Conservation (phyloP, 2,329 filamentous ascomycete species). For the Chaetomium sp. region DNA sequence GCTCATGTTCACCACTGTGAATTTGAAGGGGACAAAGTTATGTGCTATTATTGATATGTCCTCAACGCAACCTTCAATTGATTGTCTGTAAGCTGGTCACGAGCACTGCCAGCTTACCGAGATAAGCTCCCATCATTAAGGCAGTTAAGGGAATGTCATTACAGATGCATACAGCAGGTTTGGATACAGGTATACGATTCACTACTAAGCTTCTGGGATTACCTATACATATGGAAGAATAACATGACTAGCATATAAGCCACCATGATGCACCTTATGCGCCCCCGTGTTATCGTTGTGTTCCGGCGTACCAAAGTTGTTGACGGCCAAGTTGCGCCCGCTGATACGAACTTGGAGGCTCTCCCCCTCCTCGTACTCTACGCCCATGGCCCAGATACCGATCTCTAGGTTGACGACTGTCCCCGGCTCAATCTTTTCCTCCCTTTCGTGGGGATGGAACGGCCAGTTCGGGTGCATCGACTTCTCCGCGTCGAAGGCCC, state of each 20-base stretch:
- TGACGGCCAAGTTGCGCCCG: constrained; percentile 10
- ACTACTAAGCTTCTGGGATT: background rate
- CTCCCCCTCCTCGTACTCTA: constrained; percentile 15
- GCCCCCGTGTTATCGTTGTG: constrained; percentile 11
- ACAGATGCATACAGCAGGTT: no score
- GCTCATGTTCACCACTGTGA: no score
- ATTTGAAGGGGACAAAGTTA: no score
- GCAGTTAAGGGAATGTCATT: no score
- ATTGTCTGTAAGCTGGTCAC: no score
- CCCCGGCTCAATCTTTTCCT: constrained; percentile 14
- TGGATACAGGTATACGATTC: no score
- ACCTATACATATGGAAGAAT: background rate
- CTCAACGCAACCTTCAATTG: no score
- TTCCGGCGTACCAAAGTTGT: constrained; percentile 14
- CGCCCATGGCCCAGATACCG: constrained; percentile 12
- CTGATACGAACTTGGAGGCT: constrained; percentile 8
- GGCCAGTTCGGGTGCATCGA: constrained; percentile 13
- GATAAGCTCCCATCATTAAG: no score
- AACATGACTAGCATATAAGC: background rate
- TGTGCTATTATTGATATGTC: no score
- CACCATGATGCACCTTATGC: constrained; percentile 7
- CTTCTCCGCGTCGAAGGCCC: background rate
- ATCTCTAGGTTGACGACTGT: constrained; percentile 9
- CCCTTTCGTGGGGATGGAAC: constrained; percentile 10
- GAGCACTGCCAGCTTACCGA: no score